Evolutionary conservation across 1,139 yeast genomes (phyloP).

Genomic region (Magnusiomyces sp.): DNA sequence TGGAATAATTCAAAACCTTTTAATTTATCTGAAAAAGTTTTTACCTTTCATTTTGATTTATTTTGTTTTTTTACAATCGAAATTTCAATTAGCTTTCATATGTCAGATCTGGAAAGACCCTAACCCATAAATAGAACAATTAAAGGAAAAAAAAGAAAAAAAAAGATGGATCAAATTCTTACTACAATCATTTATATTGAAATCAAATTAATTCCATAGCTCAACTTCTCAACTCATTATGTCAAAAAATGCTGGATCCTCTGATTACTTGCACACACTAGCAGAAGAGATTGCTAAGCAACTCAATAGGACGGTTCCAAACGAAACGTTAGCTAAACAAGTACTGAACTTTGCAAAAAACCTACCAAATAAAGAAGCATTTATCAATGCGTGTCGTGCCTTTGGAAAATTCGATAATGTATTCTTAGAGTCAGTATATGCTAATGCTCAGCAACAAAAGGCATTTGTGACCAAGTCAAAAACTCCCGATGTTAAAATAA

Average conservation of each 20-base stretch:
- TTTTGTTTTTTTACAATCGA: too few species aligned
- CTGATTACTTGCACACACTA: slow-evolving; percentile 16
- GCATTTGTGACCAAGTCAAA: slow-evolving; percentile 4
- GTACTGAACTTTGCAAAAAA: slow-evolving; percentile 22
- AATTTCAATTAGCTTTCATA: too few species aligned
- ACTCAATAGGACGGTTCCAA: slow-evolving; percentile 22
- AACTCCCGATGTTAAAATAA: slow-evolving; percentile 5
- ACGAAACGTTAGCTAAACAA: slow-evolving; percentile 21
- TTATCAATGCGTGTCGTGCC: slow-evolving; percentile 25
- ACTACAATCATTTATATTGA: too few species aligned
- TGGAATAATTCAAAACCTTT: too few species aligned
- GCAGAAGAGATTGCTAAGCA: slow-evolving; percentile 23
- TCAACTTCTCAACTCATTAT: too few species aligned
- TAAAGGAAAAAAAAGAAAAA: too few species aligned
- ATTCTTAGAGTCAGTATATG: slow-evolving; percentile 22
- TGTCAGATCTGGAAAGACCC: too few species aligned
- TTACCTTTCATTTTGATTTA: too few species aligned
- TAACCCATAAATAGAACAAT: background rate
- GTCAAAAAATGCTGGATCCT: background rate
- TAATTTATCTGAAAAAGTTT: too few species aligned
- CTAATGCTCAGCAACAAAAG: slow-evolving; percentile 5
- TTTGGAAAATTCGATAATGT: slow-evolving; percentile 26
- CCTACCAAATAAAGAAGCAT: slow-evolving; percentile 17
- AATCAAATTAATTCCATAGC: too few species aligned
- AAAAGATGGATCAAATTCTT: background rate